Evolutionary conservation across 176 grass and related monocot genomes (phyloP).

Genomic region (Avena sativa): DNA sequence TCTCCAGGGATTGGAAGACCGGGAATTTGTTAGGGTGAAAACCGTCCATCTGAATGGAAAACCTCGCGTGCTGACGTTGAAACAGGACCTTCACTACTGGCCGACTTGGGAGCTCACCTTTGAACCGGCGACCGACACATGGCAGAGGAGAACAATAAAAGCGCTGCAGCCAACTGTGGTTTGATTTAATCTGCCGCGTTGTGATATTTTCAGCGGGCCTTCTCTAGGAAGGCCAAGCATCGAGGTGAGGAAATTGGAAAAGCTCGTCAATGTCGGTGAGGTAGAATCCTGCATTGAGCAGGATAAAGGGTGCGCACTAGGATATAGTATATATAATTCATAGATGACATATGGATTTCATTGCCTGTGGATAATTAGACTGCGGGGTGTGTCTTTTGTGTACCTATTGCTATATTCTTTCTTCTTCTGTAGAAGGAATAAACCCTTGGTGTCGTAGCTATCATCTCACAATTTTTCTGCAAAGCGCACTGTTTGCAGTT

Average conservation of each 20-base stretch:
- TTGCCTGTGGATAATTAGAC: constrained; percentile 40
- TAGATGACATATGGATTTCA: constrained; percentile 50
- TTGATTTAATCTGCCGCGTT: constrained; percentile 38
- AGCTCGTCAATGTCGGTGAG: neutral
- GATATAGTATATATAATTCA: constrained; percentile 42
- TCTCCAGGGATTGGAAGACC: constrained; percentile 80
- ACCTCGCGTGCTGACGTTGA: constrained; percentile 87
- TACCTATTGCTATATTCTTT: constrained; percentile 27
- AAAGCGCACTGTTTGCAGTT: neutral
- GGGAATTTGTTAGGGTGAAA: constrained; percentile 93
- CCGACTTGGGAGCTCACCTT: constrained; percentile 96
- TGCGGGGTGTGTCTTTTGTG: neutral
- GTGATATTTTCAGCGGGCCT: neutral
- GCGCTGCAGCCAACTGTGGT: constrained; percentile 52
- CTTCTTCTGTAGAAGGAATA: constrained; percentile 36
- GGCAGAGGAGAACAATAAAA: constrained; percentile 87
- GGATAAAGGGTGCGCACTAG: constrained; percentile 39
- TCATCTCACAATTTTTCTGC: neutral
- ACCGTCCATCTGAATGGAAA: constrained; percentile 96
- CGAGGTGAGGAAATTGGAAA: constrained; percentile 22
- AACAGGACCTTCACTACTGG: constrained; percentile 99
- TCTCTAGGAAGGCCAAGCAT: constrained; percentile 27
- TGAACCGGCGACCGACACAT: constrained; percentile 82
- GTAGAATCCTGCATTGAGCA: constrained; percentile 12
- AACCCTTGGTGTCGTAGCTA: neutral